Percentiles rank a stretch among this genome's conserved stretches.
phyloP scores from a whole-genome alignment of 1,284 basidiomycete genomes.

The Leccinum fallax region DNA sequence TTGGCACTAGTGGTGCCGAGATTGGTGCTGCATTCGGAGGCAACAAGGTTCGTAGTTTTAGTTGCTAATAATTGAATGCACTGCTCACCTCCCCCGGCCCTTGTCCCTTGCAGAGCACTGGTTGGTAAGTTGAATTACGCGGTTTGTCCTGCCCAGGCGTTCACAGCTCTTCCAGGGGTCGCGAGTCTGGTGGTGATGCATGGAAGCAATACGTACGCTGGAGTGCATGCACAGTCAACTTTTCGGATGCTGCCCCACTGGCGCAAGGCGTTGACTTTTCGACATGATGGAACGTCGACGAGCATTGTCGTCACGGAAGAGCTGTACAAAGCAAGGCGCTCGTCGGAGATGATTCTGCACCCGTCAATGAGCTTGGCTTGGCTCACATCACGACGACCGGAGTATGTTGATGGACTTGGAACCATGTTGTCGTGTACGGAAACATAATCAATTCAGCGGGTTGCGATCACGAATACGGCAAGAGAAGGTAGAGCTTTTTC shows the following conservation, averaged over 20 bases:
- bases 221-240: slow-evolving; percentile 93
- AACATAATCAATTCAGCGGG: slow-evolving; percentile 10
- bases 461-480: slow-evolving; percentile 29
- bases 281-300: slow-evolving; percentile 33
- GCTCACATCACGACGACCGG: slow-evolving; percentile 31
- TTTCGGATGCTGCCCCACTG: slow-evolving; percentile 83
- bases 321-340: slow-evolving; percentile 13
- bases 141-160: background rate
- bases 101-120: slow-evolving; percentile 61
- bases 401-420: slow-evolving; percentile 12
- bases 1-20: slow-evolving; percentile 93
- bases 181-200: slow-evolving; percentile 94
- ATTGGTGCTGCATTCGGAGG: slow-evolving; percentile 92
- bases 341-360: slow-evolving; percentile 16
- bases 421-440: slow-evolving; percentile 12
- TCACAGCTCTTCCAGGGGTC: slow-evolving; percentile 65
- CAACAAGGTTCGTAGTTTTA: slow-evolving; percentile 69
- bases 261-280: slow-evolving; percentile 91
- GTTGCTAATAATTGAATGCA: slow-evolving; percentile 14
- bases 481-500: slow-evolving; percentile 17
- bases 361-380: slow-evolving; percentile 21
- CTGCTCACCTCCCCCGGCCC: slow-evolving; percentile 11
- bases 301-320: slow-evolving; percentile 6
- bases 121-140: slow-evolving; percentile 56
- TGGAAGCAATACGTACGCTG: slow-evolving; percentile 94